A percentile compares a stretch with the other conserved stretches of the same genome.
phyloP scores from a whole-genome alignment of 2,329 filamentous ascomycete species.

The Thielaviopsis ethacetica region DNA sequence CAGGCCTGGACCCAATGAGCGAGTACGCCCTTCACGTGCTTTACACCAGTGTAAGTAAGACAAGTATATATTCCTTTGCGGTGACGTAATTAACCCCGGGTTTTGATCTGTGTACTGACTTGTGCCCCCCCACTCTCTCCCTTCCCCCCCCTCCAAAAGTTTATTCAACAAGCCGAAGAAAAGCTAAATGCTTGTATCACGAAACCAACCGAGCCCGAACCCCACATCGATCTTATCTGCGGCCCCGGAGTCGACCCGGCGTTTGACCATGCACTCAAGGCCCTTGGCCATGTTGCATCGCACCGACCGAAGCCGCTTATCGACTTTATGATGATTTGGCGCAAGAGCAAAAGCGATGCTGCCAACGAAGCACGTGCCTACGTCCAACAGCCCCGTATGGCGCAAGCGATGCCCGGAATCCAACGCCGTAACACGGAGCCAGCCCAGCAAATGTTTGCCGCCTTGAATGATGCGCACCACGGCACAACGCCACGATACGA shows the following conservation, averaged over 20 bases:
- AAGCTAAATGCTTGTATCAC: constrained; percentile 84
- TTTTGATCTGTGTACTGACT: not conserved
- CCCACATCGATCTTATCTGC: constrained; percentile 76
- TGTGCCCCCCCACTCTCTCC: not conserved
- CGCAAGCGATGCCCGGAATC: constrained; percentile 31
- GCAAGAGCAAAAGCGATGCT: constrained; percentile 85
- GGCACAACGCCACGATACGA: constrained; percentile 23
- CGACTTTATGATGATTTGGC: constrained; percentile 96
- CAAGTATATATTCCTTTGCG: not conserved
- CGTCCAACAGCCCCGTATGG: constrained; percentile 34
- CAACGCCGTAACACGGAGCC: constrained; percentile 63
- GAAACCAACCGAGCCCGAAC: constrained; percentile 62
- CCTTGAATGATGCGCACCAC: constrained; percentile 31
- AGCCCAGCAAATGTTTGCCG: constrained; percentile 19
- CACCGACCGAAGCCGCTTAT: constrained; percentile 90
- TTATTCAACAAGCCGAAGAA: constrained; percentile 91
- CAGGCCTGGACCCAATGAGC: constrained; percentile 81
- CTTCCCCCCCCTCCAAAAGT: constrained; percentile 28
- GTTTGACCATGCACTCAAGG: constrained; percentile 88
- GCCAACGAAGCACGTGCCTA: constrained; percentile 51
- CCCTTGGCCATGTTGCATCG: constrained; percentile 84
- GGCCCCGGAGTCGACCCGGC: constrained; percentile 72
- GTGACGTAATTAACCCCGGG: not conserved
- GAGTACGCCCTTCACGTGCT: constrained; percentile 95
- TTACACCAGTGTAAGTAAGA: constrained; percentile 61